Conservation (phyloP, 2,329 filamentous ascomycete species). For the Dactylonectria macrodidyma region DNA sequence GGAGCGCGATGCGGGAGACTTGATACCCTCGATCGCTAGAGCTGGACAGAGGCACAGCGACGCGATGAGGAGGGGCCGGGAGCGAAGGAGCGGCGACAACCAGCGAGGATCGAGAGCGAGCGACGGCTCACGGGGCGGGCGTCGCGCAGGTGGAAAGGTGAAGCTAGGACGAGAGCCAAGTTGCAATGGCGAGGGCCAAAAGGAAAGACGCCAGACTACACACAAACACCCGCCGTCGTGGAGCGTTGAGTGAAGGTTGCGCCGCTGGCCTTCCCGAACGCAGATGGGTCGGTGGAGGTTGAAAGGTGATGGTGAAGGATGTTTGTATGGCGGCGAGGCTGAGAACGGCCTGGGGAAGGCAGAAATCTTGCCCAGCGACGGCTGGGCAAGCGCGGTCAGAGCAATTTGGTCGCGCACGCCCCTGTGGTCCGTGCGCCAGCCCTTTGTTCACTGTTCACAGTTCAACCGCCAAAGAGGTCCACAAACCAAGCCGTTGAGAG, state of each 20-base stretch:
- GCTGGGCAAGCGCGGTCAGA: constrained; percentile 24
- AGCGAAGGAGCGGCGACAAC: background rate
- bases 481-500: no score
- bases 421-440: constrained; percentile 26
- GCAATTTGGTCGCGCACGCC: constrained; percentile 16
- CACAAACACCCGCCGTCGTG: constrained; percentile 35
- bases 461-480: no score
- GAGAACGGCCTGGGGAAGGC: constrained; percentile 29
- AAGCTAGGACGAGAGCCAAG: constrained; percentile 16
- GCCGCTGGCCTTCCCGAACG: constrained; percentile 42
- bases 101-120: constrained; percentile 21
- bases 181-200: constrained; percentile 26
- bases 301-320: constrained; percentile 35
- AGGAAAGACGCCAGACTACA: constrained; percentile 22
- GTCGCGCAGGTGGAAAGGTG: constrained; percentile 20
- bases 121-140: constrained; percentile 17
- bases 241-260: constrained; percentile 34
- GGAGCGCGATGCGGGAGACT: background rate
- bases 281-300: constrained; percentile 21
- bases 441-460: background rate
- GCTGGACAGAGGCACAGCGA: background rate
- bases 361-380: constrained; percentile 40
- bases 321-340: constrained; percentile 45
- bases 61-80: background rate
- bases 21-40: background rate